phyloP scores from a whole-genome alignment of 495 filamentous ascomycete genomes.

The Penicillium riverlandense region DNA sequence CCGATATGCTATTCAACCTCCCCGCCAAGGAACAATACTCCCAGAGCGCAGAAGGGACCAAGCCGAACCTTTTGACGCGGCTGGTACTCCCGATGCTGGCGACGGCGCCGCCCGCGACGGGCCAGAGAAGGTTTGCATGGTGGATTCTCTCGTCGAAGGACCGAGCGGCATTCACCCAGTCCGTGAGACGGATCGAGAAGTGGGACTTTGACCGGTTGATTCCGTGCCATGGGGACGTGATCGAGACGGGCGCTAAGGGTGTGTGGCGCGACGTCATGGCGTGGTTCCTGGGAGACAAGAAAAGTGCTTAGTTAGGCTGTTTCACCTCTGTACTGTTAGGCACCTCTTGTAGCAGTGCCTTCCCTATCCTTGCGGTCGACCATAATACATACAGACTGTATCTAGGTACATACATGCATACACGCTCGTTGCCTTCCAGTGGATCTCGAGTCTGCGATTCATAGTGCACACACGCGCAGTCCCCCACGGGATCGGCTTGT shows the following conservation, averaged over 20 bases:
- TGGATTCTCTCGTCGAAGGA: slow-evolving; percentile 59
- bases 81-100: slow-evolving; percentile 54
- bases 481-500: too few relatives aligned
- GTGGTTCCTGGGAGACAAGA: slow-evolving; percentile 65
- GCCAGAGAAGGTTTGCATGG: slow-evolving; percentile 80
- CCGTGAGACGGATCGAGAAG: slow-evolving; percentile 55
- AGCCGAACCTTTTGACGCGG: slow-evolving; percentile 53
- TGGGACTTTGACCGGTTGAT: slow-evolving; percentile 90
- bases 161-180: slow-evolving; percentile 59
- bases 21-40: slow-evolving; percentile 86
- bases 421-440: too few relatives aligned
- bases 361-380: too few relatives aligned
- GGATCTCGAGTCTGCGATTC: too few relatives aligned
- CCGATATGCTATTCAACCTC: slow-evolving; percentile 87
- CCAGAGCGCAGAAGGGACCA: slow-evolving; percentile 44
- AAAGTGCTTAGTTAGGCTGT: slow-evolving; percentile 8
- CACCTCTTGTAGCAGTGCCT: too few relatives aligned
- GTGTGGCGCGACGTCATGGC: slow-evolving; percentile 76
- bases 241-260: slow-evolving; percentile 67
- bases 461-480: too few relatives aligned
- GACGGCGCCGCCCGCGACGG: slow-evolving; percentile 50
- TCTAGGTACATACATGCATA: too few relatives aligned
- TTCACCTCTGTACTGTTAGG: neutral
- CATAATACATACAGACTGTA: too few relatives aligned
- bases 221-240: slow-evolving; percentile 89